Percentiles rank a stretch among this genome's conserved stretches.
Conservation (phyloP, 1,139 yeast genomes). For the Taphrina wiesneri region DNA sequence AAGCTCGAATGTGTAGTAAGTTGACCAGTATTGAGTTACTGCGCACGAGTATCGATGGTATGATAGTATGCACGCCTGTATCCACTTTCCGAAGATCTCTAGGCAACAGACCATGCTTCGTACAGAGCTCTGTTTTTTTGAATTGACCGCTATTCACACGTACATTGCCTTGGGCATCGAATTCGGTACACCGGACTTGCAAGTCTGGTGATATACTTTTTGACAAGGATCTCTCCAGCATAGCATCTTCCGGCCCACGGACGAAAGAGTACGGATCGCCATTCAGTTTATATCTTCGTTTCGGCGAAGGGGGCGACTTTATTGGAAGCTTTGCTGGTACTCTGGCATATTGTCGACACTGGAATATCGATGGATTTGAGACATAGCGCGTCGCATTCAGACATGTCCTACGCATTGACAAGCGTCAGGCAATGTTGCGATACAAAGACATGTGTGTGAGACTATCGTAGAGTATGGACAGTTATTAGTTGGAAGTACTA, state of each 20-base stretch:
- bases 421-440: background rate
- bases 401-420: constrained; percentile 5
- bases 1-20: constrained; percentile 80
- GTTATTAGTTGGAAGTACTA: background rate
- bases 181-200: constrained; percentile 66
- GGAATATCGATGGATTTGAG: background rate
- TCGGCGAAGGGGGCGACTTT: background rate
- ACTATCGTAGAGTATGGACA: background rate
- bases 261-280: constrained; percentile 16
- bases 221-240: constrained; percentile 21
- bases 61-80: constrained; percentile 82
- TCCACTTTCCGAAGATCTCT: constrained; percentile 85
- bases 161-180: constrained; percentile 72
- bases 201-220: constrained; percentile 21
- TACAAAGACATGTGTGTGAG: background rate
- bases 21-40: constrained; percentile 76
- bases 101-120: constrained; percentile 74
- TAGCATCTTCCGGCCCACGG: constrained; percentile 9
- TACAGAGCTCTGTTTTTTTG: constrained; percentile 72
- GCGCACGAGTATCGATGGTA: constrained; percentile 81
- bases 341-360: constrained; percentile 14
- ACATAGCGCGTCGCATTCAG: background rate
- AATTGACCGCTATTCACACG: constrained; percentile 73
- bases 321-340: background rate
- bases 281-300: background rate